Conservation (phyloP, 2,329 filamentous ascomycete species). For the Colletotrichum cuscutae region DNA sequence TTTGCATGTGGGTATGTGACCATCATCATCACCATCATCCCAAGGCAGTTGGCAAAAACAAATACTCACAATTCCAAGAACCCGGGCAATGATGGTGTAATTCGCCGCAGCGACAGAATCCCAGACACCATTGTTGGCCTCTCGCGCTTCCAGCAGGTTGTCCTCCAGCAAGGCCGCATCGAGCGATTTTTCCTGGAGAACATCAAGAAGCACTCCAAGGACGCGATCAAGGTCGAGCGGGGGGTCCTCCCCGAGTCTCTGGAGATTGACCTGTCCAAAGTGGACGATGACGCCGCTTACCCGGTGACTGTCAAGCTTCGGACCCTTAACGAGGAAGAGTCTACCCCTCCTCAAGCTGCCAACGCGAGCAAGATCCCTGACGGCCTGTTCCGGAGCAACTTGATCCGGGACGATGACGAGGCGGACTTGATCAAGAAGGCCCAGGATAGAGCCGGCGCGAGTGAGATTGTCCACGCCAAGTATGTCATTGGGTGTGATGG, state of each 20-base stretch:
- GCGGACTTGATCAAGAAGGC: conserved; percentile 44
- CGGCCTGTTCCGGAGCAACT: conserved; percentile 69
- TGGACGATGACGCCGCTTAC: conserved; percentile 62
- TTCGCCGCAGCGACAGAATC: conserved; percentile 69
- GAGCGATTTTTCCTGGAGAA: conserved; percentile 74
- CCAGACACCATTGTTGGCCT: conserved; percentile 71
- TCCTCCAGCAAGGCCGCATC: conserved; percentile 77
- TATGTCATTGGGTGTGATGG: conserved; percentile 77
- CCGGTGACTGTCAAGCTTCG: conserved; percentile 70
- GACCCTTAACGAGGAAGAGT: conserved; percentile 67
- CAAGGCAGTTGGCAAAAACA: neutral
- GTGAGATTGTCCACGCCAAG: conserved; percentile 63
- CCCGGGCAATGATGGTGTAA: conserved; percentile 65
- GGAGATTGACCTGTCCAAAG: conserved; percentile 60
- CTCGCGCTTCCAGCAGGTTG: conserved; percentile 72
- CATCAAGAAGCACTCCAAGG: conserved; percentile 63
- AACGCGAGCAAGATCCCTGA: conserved; percentile 55
- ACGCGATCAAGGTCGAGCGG: conserved; percentile 64
- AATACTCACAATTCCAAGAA: conserved; percentile 59
- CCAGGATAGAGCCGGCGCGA: conserved; percentile 44
- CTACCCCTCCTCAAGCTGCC: conserved; percentile 51
- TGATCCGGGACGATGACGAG: conserved; percentile 66
- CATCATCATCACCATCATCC: neutral
- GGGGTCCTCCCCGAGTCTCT: conserved; percentile 67
- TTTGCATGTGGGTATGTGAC: conserved; percentile 33